Conservation (phyloP, 2,329 filamentous ascomycete genomes). For the Lachnellula cervina region DNA sequence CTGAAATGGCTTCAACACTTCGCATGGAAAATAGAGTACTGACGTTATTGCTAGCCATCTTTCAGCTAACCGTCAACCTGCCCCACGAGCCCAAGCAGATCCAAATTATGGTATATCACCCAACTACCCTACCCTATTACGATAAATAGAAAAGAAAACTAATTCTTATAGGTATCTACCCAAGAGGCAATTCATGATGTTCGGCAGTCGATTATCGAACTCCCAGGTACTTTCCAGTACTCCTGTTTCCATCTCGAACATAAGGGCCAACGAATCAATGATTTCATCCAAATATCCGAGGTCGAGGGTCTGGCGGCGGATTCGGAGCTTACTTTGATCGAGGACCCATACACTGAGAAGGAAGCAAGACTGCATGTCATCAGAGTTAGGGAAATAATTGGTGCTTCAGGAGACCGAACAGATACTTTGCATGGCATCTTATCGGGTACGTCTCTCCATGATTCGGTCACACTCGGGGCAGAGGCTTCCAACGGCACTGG, state of each 20-base stretch:
- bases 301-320: slow-evolving; percentile 72
- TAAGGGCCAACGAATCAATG: slow-evolving; percentile 84
- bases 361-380: slow-evolving; percentile 94
- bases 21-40: slow-evolving; percentile 11
- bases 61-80: slow-evolving; percentile 69
- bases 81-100: slow-evolving; percentile 76
- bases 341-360: slow-evolving; percentile 98
- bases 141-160: slow-evolving; percentile 14
- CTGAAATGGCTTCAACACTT: neutral
- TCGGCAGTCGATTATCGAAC: slow-evolving; percentile 91
- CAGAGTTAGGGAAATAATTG: slow-evolving; percentile 85
- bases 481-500: slow-evolving; percentile 34
- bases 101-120: slow-evolving; percentile 69
- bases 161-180: slow-evolving; percentile 63
- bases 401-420: slow-evolving; percentile 81
- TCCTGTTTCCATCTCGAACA: slow-evolving; percentile 98
- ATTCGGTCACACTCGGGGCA: slow-evolving; percentile 52
- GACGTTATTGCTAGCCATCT: slow-evolving; percentile 40
- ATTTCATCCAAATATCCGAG: slow-evolving; percentile 89
- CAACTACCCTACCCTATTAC: neutral
- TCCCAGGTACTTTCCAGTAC: slow-evolving; percentile 90
- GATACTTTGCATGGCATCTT: slow-evolving; percentile 83
- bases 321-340: slow-evolving; percentile 74
- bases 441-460: slow-evolving; percentile 81
- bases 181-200: slow-evolving; percentile 98